Percentiles rank a stretch among this genome's conserved stretches.
Evolutionary conservation across 2,329 filamentous ascomycete genomes (phyloP).

Genomic region (Neofusicoccum umdonicola): DNA sequence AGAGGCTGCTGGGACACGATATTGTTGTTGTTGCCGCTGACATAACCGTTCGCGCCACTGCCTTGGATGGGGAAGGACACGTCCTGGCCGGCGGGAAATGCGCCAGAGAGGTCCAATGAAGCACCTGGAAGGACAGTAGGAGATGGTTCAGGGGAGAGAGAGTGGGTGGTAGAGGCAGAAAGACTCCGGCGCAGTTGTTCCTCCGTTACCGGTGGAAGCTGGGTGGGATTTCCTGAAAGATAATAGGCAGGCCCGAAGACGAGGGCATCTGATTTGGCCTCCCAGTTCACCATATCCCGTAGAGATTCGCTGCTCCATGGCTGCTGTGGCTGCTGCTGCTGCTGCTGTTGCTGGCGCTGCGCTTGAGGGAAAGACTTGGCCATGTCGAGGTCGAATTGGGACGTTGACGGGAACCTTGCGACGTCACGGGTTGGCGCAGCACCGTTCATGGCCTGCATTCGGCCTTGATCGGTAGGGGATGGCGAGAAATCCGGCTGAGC

Average conservation of each 20-base stretch:
- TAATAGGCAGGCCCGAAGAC: slow-evolving; percentile 9
- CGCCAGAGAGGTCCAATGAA: slow-evolving; percentile 3
- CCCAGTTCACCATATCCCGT: slow-evolving; percentile 9
- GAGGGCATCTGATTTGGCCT: slow-evolving; percentile 11
- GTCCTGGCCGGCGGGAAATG: slow-evolving; percentile 3
- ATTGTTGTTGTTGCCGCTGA: not conserved
- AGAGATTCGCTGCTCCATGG: slow-evolving; percentile 9
- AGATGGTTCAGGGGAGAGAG: slow-evolving; percentile 10
- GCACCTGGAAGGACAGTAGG: not conserved
- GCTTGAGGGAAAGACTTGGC: not conserved
- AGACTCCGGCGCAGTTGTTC: slow-evolving; percentile 14
- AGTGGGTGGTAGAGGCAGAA: slow-evolving; percentile 10
- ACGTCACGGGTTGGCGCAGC: not conserved
- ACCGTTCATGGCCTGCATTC: slow-evolving; percentile 9
- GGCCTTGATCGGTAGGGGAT: not conserved
- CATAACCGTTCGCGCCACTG: not conserved
- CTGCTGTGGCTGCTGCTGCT: not conserved
- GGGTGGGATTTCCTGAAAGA: not conserved
- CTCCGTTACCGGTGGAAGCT: slow-evolving; percentile 1
- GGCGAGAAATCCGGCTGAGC: not conserved
- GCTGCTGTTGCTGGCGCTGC: not conserved
- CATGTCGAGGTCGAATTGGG: slow-evolving; percentile 6
- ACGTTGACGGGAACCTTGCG: not conserved
- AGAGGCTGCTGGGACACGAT: slow-evolving; percentile 5
- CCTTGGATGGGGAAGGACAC: slow-evolving; percentile 5